Percentiles rank a stretch among this genome's conserved stretches.
Conservation (phyloP, 208 protist genomes). For the Leishmania amazonensis region DNA sequence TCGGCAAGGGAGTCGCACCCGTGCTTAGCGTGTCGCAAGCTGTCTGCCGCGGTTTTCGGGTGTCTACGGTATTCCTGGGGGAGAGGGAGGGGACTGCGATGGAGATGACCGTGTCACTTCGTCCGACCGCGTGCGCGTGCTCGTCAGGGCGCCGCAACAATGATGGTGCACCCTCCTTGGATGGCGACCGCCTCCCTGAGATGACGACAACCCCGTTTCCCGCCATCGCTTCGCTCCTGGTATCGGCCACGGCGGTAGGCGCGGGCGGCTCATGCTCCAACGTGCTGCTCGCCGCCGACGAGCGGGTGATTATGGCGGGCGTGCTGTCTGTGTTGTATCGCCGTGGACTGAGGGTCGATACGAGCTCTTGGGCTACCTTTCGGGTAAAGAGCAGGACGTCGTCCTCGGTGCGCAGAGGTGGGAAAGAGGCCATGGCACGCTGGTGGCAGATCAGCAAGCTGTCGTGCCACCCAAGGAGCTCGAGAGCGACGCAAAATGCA, state of each 20-base stretch:
- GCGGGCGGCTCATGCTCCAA: conserved; percentile 15
- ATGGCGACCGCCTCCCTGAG: neutral
- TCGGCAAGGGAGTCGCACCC: neutral
- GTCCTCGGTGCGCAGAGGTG: neutral
- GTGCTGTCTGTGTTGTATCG: conserved; percentile 17
- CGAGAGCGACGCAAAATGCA: conserved; percentile 25
- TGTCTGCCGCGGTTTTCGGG: neutral
- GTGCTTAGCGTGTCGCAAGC: neutral
- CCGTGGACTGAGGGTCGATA: conserved; percentile 5
- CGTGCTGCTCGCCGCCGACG: conserved; percentile 18
- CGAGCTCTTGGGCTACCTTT: conserved; percentile 20
- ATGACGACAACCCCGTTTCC: neutral
- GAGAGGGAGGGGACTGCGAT: neutral
- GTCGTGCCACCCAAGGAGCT: conserved; percentile 30
- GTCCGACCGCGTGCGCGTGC: neutral
- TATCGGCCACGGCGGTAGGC: neutral
- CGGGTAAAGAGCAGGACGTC: conserved; percentile 17
- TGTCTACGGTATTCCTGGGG: neutral
- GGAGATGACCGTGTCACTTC: neutral
- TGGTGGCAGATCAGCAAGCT: conserved; percentile 17
- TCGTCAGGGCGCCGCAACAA: neutral
- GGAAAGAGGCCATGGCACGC: neutral
- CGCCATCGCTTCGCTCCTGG: neutral
- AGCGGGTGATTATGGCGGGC: conserved; percentile 23
- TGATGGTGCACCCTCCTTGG: neutral